These are phyloP conservation scores for Auxenochlorella pyrenoidosa DNA, from an alignment of 139 green algal genomes.

Conservation along the genomic window DNA sequence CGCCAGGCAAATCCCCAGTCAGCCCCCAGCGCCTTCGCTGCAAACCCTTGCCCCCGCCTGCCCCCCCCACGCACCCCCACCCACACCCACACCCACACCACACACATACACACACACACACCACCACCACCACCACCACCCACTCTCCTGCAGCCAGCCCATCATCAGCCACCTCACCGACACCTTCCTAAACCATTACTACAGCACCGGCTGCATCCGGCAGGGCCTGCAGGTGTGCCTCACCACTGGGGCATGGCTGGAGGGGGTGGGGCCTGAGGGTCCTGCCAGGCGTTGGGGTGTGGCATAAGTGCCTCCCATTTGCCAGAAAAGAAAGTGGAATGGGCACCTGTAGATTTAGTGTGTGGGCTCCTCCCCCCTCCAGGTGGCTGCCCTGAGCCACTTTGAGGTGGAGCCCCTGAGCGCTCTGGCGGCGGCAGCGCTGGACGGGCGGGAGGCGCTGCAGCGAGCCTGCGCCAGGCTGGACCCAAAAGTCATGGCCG, in stretches of 20 bases:
- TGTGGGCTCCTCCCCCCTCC: background rate
- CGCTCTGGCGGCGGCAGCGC: slow-evolving; percentile 27
- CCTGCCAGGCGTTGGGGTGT: too few relatives aligned
- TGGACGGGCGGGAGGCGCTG: slow-evolving; percentile 16
- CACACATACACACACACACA: too few relatives aligned
- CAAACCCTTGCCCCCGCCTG: background rate
- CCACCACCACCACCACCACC: too few relatives aligned
- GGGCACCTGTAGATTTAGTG: too few relatives aligned
- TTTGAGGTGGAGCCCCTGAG: slow-evolving; percentile 41
- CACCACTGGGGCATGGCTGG: too few relatives aligned
- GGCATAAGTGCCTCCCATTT: too few relatives aligned
- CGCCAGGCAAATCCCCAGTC: too few relatives aligned
- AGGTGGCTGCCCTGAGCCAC: slow-evolving; percentile 55
- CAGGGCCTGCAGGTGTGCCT: slow-evolving; percentile 34
- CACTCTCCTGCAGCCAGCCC: background rate
- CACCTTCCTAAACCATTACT: slow-evolving; percentile 49
- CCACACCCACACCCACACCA: too few relatives aligned
- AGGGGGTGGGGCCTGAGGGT: too few relatives aligned
- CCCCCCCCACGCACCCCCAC: background rate
- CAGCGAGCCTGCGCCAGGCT: background rate
- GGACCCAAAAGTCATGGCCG: too few relatives aligned
- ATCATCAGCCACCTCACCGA: slow-evolving; percentile 27
- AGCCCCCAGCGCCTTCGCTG: background rate
- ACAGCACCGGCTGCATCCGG: slow-evolving; percentile 28
- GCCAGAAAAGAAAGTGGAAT: too few relatives aligned